A percentile compares a stretch with the other conserved stretches of the same genome.
These are phyloP conservation scores for Schwanniomyces yamadae DNA, from an alignment of 805 yeast species.

Conservation along the genomic window DNA sequence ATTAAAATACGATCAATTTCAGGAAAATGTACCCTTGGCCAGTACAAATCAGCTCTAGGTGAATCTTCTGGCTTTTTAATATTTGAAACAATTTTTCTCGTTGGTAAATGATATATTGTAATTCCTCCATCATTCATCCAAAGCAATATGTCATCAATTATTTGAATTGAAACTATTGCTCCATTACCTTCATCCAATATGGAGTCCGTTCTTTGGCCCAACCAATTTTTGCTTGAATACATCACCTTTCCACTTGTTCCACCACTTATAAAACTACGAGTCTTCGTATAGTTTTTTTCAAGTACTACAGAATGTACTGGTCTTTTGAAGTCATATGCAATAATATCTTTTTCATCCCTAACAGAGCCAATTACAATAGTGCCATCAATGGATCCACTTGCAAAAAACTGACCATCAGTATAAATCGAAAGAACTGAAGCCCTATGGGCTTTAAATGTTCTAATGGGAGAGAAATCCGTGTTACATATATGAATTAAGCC, in stretches of 20 bases:
- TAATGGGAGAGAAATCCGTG: constrained; percentile 56
- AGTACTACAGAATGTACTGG: constrained; percentile 87
- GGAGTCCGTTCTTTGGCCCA: constrained; percentile 75
- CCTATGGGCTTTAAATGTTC: constrained; percentile 80
- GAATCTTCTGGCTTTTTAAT: constrained; percentile 56
- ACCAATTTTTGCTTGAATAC: constrained; percentile 78
- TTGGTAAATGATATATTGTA: constrained; percentile 56
- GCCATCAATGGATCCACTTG: constrained; percentile 93
- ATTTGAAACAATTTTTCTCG: constrained; percentile 48
- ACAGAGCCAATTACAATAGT: constrained; percentile 81
- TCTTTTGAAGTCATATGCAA: constrained; percentile 78
- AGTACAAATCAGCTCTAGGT: constrained; percentile 73
- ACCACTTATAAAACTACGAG: constrained; percentile 75
- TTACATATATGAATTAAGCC: constrained; percentile 73
- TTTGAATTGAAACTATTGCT: constrained; percentile 66
- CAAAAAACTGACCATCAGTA: constrained; percentile 71
- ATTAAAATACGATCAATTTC: constrained; percentile 66
- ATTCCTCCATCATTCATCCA: constrained; percentile 89
- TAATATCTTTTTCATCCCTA: constrained; percentile 57
- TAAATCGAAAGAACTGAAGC: constrained; percentile 77
- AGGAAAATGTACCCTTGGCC: constrained; percentile 73
- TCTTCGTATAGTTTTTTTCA: constrained; percentile 62
- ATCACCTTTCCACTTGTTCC: constrained; percentile 86
- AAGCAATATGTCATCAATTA: constrained; percentile 62
- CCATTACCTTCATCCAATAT: constrained; percentile 60